Base-by-base conservation (phyloP, 805 yeast species). In the Nakazawaea molendinolei region DNA sequence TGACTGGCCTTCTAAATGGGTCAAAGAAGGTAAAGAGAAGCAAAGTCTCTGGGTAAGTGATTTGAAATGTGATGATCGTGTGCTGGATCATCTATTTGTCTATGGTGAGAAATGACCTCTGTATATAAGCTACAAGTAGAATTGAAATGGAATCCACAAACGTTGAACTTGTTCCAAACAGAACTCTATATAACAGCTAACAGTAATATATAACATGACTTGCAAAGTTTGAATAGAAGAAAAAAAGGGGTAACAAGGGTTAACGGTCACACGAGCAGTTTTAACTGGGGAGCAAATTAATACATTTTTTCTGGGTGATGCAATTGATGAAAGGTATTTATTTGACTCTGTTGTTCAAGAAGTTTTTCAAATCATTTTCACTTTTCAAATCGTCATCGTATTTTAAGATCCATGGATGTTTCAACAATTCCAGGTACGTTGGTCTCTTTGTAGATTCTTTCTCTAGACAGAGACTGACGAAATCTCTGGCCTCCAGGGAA, bases 1-100 rank as follows among this genome's bases (percentile, higher is more conserved):
- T 5, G 90, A 85, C 45, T 90, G 97, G 97, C 95, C 96, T 10
- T 57, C 63, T 37, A 69, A 71, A 40, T 90, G 97, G 95, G 82
- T 85, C 23, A 69, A 76, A 45, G 70, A 68, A 40, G 95, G 95
- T n/a, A 53, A 58, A 31, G 82, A 75, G 35, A 80, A 76, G 45
- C 62, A 73, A 27, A 81, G 95, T 44, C 97, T 90, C 54, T 90
- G 98, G 98, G 76, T 80, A 38, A 76, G 77, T 50, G 89, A 81
- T 19, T 61, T 89, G 31, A 63, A 53, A 6, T 74, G 74, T 20
- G 97, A 90, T 52, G 75, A 73, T 7, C 64, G 95, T 41, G 74
- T 90, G 13, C 56, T 69, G 8, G 53, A 58, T 17, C 58, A 74
- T 37, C 53, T 86, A 55, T 61, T 65, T 44, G 76, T 75, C 7